Evolutionary conservation across 2,329 filamentous ascomycete genomes (phyloP), one percentile per base, ranked within the genome.

Genomic region (Cladosporium sp.): DNA sequence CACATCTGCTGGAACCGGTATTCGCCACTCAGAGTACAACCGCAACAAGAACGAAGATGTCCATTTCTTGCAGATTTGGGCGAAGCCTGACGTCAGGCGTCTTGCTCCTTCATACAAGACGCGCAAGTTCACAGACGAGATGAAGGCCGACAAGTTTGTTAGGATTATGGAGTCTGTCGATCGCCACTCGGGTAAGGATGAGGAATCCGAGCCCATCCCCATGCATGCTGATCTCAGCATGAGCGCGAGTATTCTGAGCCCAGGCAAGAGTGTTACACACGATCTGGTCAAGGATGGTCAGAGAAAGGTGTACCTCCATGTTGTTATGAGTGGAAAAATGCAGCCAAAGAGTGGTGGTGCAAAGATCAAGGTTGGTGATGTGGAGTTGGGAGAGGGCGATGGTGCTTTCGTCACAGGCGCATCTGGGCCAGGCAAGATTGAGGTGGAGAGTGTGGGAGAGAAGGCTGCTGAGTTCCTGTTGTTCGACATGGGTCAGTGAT

Each of bases 11-110:
- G 91, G 91, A 56, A 91, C 84, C 4, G 83, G 84, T 5, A 86
- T 96, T 66, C 83, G 90, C 1, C 90, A 96, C 73, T 89, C 85
- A 7, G 91, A 96, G 74, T 85, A 87, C 74, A 94, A 93, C 73
- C 86, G 94, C 74, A 85, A 90, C 70, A 71, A 76, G 54, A 75
- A 80, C 13, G 83, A 89, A 44, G 84, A 87, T 22, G 88, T 90
- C 12, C 90, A 95, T 70, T 95, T 95, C 69, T 76, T 96, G 34
- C 91, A 96, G 74, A 95, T 96, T 66, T 96, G 90, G 91, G 90
- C 87, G 1, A 77, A 90, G 50, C 90, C 90, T 0, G 92, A 90
- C 82, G 85, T 85, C 71, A 75, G 80, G 20, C 87, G 89, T 0
- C 78, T 96, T 48, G 79, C 80, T 47, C 91, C 91, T 1, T 80